Conservation (phyloP, 129 eudicot genomes). For the Escallonia herrerae region DNA sequence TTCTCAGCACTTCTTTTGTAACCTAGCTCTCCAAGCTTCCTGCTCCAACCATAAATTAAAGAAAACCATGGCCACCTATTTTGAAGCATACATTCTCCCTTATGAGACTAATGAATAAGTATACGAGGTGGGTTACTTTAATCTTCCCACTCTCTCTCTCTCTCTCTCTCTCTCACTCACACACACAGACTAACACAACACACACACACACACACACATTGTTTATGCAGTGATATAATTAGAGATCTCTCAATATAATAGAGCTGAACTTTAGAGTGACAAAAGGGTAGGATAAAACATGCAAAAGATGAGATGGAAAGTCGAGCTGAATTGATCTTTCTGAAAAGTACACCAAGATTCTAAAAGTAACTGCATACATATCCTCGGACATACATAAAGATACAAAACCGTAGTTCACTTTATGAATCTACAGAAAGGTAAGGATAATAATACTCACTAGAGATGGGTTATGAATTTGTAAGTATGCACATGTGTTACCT, state of each 20-base stretch:
- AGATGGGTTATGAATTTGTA: not conserved
- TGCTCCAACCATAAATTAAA: conserved; percentile 29
- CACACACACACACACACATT: too few relatives aligned
- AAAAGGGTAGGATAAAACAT: too few relatives aligned
- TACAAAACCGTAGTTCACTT: not conserved
- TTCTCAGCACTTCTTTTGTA: conserved; percentile 65
- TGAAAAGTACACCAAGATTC: not conserved
- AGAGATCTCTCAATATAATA: too few relatives aligned
- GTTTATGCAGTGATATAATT: too few relatives aligned
- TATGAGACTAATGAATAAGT: too few relatives aligned
- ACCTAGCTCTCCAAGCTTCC: conserved; percentile 78
- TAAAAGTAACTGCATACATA: not conserved
- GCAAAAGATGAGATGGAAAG: not conserved
- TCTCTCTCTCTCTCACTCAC: too few relatives aligned
- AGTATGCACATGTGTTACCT: conserved; percentile 28
- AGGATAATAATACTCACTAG: not conserved
- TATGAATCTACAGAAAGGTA: not conserved
- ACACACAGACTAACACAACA: too few relatives aligned
- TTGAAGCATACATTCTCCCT: not conserved
- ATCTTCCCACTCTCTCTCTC: too few relatives aligned
- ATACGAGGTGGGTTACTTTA: too few relatives aligned
- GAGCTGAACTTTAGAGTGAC: too few relatives aligned
- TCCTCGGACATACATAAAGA: not conserved
- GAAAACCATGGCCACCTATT: not conserved
- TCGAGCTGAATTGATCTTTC: not conserved